Evolutionary conservation across 2,329 filamentous ascomycete genomes (phyloP), one percentile per base, ranked within the genome.

Genomic region (Talaromyces sp.): DNA sequence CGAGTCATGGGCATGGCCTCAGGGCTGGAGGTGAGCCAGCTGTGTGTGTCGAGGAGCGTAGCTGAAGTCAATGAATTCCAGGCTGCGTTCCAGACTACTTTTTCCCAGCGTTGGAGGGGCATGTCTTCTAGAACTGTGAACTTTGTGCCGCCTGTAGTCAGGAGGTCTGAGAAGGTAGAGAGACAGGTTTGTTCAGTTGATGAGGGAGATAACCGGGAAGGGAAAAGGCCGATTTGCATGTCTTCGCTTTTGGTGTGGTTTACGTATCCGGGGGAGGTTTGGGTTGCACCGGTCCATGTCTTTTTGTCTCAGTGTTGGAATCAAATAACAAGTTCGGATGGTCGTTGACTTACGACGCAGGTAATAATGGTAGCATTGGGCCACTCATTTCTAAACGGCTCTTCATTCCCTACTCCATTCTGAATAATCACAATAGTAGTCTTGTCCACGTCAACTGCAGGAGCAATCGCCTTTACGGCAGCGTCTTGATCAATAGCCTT

Each of bases 231-330:
- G 3, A 87, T 81, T 64, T 87, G 81, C 72, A 84, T 82, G 67
- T 85, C 78, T 70, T 87, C 85, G 13, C 81, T 81, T 61, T 80
- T 81, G 25, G 76, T 83, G 68, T 87, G 85, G 8, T 74, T 72
- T 27, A 86, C 75, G 2, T 81, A 67, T 0, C 85, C 85, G 0
- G 84, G 84, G 7, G 76, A 71, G 2, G 74, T 74, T 68, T 88
- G 85, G 0, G 73, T 78, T 8, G 83, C 84, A 4, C 85, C 85
- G 0, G 85, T 81, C 85, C 82, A 85, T 1, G 81, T 81, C 80
- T 82, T 34, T 31, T 53, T 17, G 17, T 27, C 10, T 22, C 8
- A 34, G 19, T 17, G 5, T 56, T 47, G 25, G 56, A 5, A 11
- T 22, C 7, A 5, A 7, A n/a, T 25, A 31, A 40, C n/a, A 45